Evolutionary conservation across 2,329 filamentous ascomycete species (phyloP), one percentile per base, ranked within the genome.

Genomic region (Xylaria sp.): DNA sequence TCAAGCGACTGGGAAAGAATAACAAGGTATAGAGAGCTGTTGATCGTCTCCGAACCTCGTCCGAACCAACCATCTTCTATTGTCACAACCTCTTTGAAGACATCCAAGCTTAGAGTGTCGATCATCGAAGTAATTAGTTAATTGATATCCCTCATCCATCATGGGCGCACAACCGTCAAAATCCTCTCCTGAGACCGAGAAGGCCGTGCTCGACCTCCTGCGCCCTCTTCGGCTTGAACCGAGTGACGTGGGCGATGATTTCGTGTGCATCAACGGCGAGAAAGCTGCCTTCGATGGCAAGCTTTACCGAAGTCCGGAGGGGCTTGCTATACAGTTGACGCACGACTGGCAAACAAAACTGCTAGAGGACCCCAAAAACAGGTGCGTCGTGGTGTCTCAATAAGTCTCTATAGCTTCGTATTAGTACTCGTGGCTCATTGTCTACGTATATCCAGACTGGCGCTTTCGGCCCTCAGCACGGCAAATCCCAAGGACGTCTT

Each of bases 381-480:
- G 87, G 90, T 90, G 71, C 73, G 77, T 68, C 8, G 52, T 52
- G 13, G 13, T 20, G 46, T 23, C n/a, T 55, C 28, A 8, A 43
- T 43, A 13, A 18, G 18, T 46, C 18, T 10, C 7, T 36, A n/a
- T 9, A 9, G 15, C 15, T 31, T 52, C 8, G 13, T 55, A 6
- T 36, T 55, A 20, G 52, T 5, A n/a, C 41, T 48, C 39, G 23
- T 31, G 23, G 28, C 43, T 58, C 12, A 36, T 39, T 56, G 5
- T 13, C 52, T 20, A 31, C 59, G 41, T 49, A 7, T 20, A 23
- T 41, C 2, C 63, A 92, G 92, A 70, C 89, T 97, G 15, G 93
- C 93, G 5, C 86, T 96, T 41, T 89, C 90, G 1, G 92, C 92
- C 1, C 84, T 97, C 59, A 90, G 88, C 77, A 85, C 87, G 10